Base-by-base conservation (phyloP, 179 eudicot species). In the Drosera spatulata region DNA sequence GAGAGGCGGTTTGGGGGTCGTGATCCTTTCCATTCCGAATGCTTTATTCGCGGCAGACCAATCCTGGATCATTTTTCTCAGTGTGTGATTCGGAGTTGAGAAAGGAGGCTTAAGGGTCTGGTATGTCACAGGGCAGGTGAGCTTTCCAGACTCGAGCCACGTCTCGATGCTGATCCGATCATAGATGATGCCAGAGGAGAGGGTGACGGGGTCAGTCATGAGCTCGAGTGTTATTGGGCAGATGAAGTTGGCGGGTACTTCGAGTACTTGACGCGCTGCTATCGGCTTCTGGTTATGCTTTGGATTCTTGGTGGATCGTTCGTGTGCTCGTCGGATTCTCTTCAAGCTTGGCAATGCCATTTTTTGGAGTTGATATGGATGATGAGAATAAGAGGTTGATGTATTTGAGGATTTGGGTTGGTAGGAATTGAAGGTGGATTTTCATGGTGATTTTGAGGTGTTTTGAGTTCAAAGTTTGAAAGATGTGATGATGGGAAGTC, bases 141-240 rank as follows among this genome's bases (percentile, higher is more conserved):
- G 5, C 39, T 85, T 79, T 7, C 96, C 96, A 0, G 62, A 64
- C 47, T 88, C 96, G 41, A 88, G 79, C 98, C 98, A 91, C 56
- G 57, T 85, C 67, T 91, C 98, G 53, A 91, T 88, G 68, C 75
- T 80, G 38, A 69, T 80, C 0, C 98, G 80, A 13, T 91, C 98
- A 41, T 91, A 91, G 0, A 95, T 79, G 7, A 91, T 77, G 10
- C 98, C 98, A 3, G 96, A 83, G 0, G 91, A 84, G n/a, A 91
- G 55, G 7, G 93, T 83, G 52, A 88, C 98, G 2, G 98, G 98
- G 60, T 91, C 98, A 54, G 75, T 85, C 98, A 91, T 91, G 64
- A 88, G 39, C 38, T 91, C 97, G 6, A 91, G 69, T 0, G 97
- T 88, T 39, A 91, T 88, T 2, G 97, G 96, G 67, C 97, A 91